These are phyloP conservation scores for Cercospora nicotianae DNA, from an alignment of 2,329 filamentous ascomycete species.

Conservation along the genomic window DNA sequence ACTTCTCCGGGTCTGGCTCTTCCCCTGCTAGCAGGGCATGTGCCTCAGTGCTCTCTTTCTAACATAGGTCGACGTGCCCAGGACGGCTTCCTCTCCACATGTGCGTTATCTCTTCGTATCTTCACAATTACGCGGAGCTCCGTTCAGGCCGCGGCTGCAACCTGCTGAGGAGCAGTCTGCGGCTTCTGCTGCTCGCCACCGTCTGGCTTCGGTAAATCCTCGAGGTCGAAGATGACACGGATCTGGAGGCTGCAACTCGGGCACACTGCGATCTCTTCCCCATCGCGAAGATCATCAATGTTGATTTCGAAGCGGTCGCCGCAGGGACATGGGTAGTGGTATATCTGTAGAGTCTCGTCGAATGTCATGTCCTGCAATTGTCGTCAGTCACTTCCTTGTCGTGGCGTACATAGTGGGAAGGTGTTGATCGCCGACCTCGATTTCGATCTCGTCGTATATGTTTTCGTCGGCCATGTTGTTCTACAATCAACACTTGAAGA, in stretches of 20 bases:
- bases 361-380: slow-evolving; percentile 76
- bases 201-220: slow-evolving; percentile 54
- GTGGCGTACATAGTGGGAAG: neutral
- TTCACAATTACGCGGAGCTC: neutral
- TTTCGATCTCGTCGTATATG: slow-evolving; percentile 97
- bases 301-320: slow-evolving; percentile 94
- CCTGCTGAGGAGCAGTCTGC: slow-evolving; percentile 12
- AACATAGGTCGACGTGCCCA: neutral
- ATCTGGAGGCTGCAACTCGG: slow-evolving; percentile 98
- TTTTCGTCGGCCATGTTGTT: slow-evolving; percentile 33
- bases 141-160: slow-evolving; percentile 23
- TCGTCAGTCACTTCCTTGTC: neutral
- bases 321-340: slow-evolving; percentile 95
- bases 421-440: slow-evolving; percentile 58
- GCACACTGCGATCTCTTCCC: slow-evolving; percentile 92
- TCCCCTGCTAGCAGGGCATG: neutral
- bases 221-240: slow-evolving; percentile 81
- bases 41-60: neutral
- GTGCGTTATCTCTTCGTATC: neutral
- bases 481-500: neutral
- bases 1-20: neutral
- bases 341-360: slow-evolving; percentile 78
- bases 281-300: slow-evolving; percentile 79
- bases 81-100: neutral
- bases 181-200: slow-evolving; percentile 20